Evolutionary conservation across 73 alveolate genomes (phyloP), one percentile per base, ranked within the genome.

Genomic region (Effrenium voratum): DNA sequence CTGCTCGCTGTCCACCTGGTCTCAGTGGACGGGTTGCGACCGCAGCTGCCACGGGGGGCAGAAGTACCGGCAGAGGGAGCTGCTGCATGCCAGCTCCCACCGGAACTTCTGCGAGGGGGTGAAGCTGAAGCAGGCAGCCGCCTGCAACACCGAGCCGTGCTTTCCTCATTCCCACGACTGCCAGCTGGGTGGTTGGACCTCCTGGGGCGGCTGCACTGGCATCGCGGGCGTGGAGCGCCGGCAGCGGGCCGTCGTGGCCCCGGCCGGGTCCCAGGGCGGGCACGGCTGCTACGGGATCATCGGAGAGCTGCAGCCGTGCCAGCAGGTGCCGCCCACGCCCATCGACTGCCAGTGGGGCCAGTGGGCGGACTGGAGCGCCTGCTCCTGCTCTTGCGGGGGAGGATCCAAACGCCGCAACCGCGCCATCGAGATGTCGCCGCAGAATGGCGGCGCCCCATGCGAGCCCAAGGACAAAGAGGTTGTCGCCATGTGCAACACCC

Each of bases 21-120:
- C 98, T 19, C 90, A 34, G 6, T 91, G 98, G 98, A 43, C 88
- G 8, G 36, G 43, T 10, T 91, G 98, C 40, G 87, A 66, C 50
- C 98, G 98, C 52, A 91, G 73, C 22, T 91, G 98, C 88, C 88
- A 49, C 45, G 98, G 98, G 2, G 98, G 98, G 46, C 98, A 91
- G 77, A 91, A 72, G 49, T 87, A 32, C 32, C 95, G 95, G 15
- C 43, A 70, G 43, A 82, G 95, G 30, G 95, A 87, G 50, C 95
- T 87, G n/a, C 40, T 87, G 46, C 95, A 87, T 44, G 95, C 66
- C 36, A 59, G 57, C 26, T 59, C 84, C 28, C 40, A 46, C n/a
- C 12, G 93, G 43, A 83, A 32, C 28, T 83, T 83, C 50, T 85
- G 94, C 44, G 8, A 44, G 44, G 55, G 36, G 16, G 43, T 87